Conservation (phyloP, 2,329 filamentous ascomycete genomes). For the Didymosphaeria variabile region DNA sequence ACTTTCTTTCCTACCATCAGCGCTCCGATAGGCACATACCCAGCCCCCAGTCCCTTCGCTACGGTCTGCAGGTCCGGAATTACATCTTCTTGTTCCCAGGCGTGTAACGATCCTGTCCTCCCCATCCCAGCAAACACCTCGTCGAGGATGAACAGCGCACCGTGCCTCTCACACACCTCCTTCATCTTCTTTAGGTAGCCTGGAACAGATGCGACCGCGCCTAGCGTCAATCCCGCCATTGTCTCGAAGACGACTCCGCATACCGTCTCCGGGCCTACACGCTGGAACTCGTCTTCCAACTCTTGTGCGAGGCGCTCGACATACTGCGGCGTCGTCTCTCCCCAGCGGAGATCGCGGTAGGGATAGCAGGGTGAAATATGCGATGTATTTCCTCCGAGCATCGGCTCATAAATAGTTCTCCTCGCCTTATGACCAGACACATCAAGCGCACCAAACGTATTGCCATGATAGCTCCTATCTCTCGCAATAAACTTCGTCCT, state of each 20-base stretch:
- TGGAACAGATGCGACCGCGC: slow-evolving; percentile 60
- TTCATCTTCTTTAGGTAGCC: slow-evolving; percentile 66
- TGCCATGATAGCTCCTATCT: slow-evolving; percentile 72
- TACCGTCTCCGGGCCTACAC: slow-evolving; percentile 59
- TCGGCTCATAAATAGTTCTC: slow-evolving; percentile 67
- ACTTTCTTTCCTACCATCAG: slow-evolving; percentile 60
- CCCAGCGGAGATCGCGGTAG: slow-evolving; percentile 63
- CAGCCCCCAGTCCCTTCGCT: slow-evolving; percentile 71
- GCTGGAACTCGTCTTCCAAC: slow-evolving; percentile 70
- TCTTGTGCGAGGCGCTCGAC: slow-evolving; percentile 68
- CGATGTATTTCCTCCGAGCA: slow-evolving; percentile 64
- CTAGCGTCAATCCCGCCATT: slow-evolving; percentile 42
- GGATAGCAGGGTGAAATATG: slow-evolving; percentile 73
- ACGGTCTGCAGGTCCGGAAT: slow-evolving; percentile 71
- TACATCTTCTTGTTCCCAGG: slow-evolving; percentile 57
- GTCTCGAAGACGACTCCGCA: slow-evolving; percentile 10
- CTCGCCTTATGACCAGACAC: slow-evolving; percentile 68
- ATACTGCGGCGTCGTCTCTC: slow-evolving; percentile 67
- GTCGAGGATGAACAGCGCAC: slow-evolving; percentile 65
- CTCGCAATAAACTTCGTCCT: slow-evolving; percentile 69
- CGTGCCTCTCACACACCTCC: slow-evolving; percentile 63
- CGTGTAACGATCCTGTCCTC: slow-evolving; percentile 38
- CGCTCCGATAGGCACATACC: slow-evolving; percentile 68
- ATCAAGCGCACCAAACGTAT: slow-evolving; percentile 71
- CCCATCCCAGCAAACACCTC: slow-evolving; percentile 50